Evolutionary conservation across 2,329 filamentous ascomycete species (phyloP), one percentile per base, ranked within the genome.

Genomic region (Fonsecaea pedrosoi): DNA sequence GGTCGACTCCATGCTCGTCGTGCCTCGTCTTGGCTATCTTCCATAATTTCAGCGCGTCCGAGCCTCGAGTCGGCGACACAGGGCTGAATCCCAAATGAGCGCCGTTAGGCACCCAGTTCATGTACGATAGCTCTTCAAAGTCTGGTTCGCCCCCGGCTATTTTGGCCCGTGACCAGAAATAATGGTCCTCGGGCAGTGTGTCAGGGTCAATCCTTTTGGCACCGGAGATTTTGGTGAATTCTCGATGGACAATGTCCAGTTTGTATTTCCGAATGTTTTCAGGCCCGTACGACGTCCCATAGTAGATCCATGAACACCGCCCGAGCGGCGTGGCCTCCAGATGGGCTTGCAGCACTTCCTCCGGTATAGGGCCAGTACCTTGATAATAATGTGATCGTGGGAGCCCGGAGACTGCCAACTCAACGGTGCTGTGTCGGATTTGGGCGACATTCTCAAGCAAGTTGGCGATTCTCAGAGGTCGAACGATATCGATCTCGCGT

Each of bases 1-100:
- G 40, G 40, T 73, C 71, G 45, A 73, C 66, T 4, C 62, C 68
- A 10, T 66, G 71, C 54, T 71, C 66, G 21, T 60, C 58, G 38
- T 73, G 71, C 34, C 72, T 45, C 55, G 73, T 54, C 10, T 73
- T 72, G 42, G 75, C 73, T 57, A 76, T 65, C 25, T 66, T 71
- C 63, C 70, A 75, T 48, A 76, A 66, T n/a, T 65, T 69, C 7
- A 62, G 65, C 13, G 77, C 77, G 62, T 78, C 76, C 9, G 65
- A 65, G 1, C 74, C 74, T 13, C 69, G 68, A 10, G 77, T 79
- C 3, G 75, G 75, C 13, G 70, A 73, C 38, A 80, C 76, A n/a
- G 78, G 78, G 8, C 73, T 75, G 67, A 78, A 78, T 48, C 73
- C 72, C 35, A 77, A 68, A 66, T 78, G 76, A 1, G 70, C 71